Conservation (phyloP, 768 basidiomycete genomes). For the Xerocomus brunneocitrinus region DNA sequence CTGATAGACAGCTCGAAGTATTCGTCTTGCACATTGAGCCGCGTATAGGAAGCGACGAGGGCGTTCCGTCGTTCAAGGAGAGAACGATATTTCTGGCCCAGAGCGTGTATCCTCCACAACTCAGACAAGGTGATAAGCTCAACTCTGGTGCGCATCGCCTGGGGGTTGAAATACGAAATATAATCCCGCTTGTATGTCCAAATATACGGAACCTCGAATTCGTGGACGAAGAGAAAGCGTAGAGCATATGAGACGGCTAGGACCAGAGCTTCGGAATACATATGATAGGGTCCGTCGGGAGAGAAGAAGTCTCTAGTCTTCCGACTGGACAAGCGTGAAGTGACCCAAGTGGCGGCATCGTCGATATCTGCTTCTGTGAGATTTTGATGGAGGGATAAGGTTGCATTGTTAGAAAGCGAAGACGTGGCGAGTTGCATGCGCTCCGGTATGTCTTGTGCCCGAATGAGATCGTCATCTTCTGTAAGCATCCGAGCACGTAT, state of each 20-base stretch:
- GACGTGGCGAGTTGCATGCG: constrained; percentile 90
- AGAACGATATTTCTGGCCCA: constrained; percentile 88
- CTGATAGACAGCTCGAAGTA: constrained; percentile 73
- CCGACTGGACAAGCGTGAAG: constrained; percentile 64
- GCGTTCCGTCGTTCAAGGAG: constrained; percentile 68
- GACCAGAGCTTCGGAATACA: constrained; percentile 65
- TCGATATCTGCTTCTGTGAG: constrained; percentile 70
- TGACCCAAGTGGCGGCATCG: constrained; percentile 86
- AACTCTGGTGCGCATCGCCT: constrained; percentile 53
- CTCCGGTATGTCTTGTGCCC: constrained; percentile 87
- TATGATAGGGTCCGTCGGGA: constrained; percentile 52
- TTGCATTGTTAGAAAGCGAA: constrained; percentile 66
- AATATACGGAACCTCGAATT: constrained; percentile 93
- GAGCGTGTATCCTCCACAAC: constrained; percentile 85
- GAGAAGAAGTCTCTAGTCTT: constrained; percentile 74
- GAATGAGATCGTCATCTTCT: constrained; percentile 90
- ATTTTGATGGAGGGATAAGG: constrained; percentile 54
- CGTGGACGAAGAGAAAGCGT: constrained; percentile 77
- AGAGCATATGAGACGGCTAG: constrained; percentile 76
- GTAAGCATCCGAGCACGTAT: constrained; percentile 86
- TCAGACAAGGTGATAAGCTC: constrained; percentile 77
- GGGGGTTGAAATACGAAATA: constrained; percentile 74
- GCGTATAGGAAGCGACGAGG: constrained; percentile 59
- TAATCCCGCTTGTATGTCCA: constrained; percentile 93
- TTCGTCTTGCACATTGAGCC: constrained; percentile 63